Evolutionary conservation across 2,329 filamentous ascomycete genomes (phyloP).

Genomic region (Hirsutella minnesotensis): DNA sequence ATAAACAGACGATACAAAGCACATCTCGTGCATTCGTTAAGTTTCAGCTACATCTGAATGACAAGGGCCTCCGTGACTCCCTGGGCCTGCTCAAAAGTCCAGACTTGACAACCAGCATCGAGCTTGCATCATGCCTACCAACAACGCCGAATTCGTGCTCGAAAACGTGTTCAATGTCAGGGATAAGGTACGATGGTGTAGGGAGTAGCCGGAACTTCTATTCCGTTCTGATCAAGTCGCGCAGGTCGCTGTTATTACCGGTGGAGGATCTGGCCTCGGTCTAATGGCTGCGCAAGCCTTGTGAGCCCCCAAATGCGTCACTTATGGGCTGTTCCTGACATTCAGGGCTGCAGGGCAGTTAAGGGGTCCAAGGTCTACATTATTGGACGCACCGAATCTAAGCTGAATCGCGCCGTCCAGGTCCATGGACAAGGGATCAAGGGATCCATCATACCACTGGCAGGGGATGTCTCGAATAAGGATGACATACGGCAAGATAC

Average conservation of each 20-base stretch:
- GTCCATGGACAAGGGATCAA: slow-evolving; percentile 41
- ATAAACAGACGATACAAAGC: too few species aligned
- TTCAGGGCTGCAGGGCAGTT: too few species aligned
- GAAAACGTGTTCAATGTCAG: slow-evolving; percentile 1
- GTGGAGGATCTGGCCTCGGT: slow-evolving; percentile 50
- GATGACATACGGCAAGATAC: slow-evolving; percentile 32
- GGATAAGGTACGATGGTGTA: not conserved
- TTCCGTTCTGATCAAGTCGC: too few species aligned
- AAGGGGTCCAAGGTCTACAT: slow-evolving; percentile 64
- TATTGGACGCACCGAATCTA: slow-evolving; percentile 52
- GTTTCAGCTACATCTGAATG: too few species aligned
- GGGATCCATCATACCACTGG: slow-evolving; percentile 47
- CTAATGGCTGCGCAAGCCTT: slow-evolving; percentile 59
- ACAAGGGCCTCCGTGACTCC: too few species aligned
- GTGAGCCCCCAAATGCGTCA: too few species aligned
- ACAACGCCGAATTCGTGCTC: slow-evolving; percentile 1
- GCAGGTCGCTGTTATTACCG: slow-evolving; percentile 1
- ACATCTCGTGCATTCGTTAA: too few species aligned
- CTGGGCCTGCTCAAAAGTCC: too few species aligned
- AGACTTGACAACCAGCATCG: too few species aligned
- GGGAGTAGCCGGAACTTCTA: too few species aligned
- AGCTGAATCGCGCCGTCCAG: slow-evolving; percentile 48
- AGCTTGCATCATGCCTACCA: slow-evolving; percentile 1
- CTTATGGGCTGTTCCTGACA: too few species aligned
- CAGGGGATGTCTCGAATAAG: slow-evolving; percentile 51